Conservation (phyloP, 2,329 filamentous ascomycete species). For the Monosporascus sp. region DNA sequence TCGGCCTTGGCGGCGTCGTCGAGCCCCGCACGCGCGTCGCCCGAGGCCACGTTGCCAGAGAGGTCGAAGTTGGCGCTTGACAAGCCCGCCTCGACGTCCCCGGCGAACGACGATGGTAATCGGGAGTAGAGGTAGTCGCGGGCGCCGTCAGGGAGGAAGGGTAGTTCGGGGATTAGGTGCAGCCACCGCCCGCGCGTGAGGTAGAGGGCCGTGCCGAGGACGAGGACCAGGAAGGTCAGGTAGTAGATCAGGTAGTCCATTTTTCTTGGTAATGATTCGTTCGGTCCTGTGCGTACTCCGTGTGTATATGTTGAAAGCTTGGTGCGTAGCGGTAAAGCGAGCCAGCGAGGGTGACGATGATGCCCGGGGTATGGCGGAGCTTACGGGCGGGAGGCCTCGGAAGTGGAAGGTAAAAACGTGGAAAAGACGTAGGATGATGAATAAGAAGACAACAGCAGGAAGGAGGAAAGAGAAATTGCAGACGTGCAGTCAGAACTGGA, state of each 20-base stretch:
- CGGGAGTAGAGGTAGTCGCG: conserved; percentile 67
- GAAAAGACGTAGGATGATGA: not conserved
- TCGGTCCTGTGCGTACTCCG: too few relatives aligned
- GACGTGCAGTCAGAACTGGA: conserved; percentile 4
- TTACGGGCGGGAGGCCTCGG: not conserved
- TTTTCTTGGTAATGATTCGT: conserved; percentile 16
- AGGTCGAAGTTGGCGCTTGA: conserved; percentile 81
- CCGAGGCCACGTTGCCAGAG: conserved; percentile 68
- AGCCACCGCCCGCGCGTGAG: conserved; percentile 76
- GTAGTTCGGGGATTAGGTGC: conserved; percentile 57
- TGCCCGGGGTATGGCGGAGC: conserved; percentile 1
- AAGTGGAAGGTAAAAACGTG: conserved; percentile 2
- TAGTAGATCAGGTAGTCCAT: conserved; percentile 83
- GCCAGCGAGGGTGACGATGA: not conserved
- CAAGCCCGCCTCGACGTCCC: conserved; percentile 83
- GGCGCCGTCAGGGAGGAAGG: conserved; percentile 40
- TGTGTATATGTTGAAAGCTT: not conserved
- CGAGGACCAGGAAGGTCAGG: conserved; percentile 64
- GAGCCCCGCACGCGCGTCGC: conserved; percentile 74
- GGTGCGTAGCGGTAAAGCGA: not conserved
- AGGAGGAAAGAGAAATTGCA: conserved; percentile 1
- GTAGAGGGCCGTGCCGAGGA: conserved; percentile 72
- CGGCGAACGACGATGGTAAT: conserved; percentile 71
- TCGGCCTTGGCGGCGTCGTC: conserved; percentile 77
- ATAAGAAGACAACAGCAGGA: not conserved